phyloP scores from a whole-genome alignment of 2,329 filamentous ascomycete genomes.

The Magnaporthiopsis incrustans region DNA sequence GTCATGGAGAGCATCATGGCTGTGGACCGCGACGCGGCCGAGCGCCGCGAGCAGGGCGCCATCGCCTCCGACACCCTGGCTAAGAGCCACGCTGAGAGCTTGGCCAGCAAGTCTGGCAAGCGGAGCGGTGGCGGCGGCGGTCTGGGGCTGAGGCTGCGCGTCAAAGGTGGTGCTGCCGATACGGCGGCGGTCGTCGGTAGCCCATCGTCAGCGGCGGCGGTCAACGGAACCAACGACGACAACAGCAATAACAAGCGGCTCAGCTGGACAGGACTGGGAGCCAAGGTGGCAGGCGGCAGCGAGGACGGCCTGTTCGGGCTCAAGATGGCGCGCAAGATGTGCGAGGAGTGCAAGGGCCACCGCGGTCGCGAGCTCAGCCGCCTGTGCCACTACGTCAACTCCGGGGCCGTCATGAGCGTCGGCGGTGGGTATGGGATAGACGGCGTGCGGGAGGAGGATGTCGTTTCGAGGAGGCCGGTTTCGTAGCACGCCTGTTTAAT shows the following conservation, averaged over 20 bases:
- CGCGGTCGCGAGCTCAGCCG: slow-evolving; percentile 25
- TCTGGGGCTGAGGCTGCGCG: not conserved
- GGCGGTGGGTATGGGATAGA: not conserved
- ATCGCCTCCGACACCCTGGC: slow-evolving; percentile 24
- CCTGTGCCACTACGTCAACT: slow-evolving; percentile 19
- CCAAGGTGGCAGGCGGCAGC: slow-evolving; percentile 20
- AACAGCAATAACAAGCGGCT: slow-evolving; percentile 22
- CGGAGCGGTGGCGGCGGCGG: slow-evolving; percentile 2
- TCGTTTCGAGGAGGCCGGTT: not conserved
- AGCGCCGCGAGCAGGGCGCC: slow-evolving; percentile 33
- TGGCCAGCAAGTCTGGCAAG: not conserved
- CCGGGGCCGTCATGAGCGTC: slow-evolving; percentile 5
- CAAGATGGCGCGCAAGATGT: slow-evolving; percentile 25
- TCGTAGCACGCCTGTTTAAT: not conserved
- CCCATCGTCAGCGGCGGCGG: not conserved
- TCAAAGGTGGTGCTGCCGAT: not conserved
- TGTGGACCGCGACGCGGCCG: slow-evolving; percentile 31
- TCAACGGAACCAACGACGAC: slow-evolving; percentile 1
- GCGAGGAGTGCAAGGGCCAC: slow-evolving; percentile 24
- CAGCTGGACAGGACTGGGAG: slow-evolving; percentile 33
- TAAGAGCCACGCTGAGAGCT: not conserved
- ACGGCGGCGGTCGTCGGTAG: not conserved
- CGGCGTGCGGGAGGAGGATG: not conserved
- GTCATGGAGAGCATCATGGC: slow-evolving; percentile 25
- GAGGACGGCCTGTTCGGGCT: slow-evolving; percentile 26